These are phyloP conservation scores for Pseudogymnoascus sp. DNA, from an alignment of 2,329 filamentous ascomycete species.

Conservation along the genomic window DNA sequence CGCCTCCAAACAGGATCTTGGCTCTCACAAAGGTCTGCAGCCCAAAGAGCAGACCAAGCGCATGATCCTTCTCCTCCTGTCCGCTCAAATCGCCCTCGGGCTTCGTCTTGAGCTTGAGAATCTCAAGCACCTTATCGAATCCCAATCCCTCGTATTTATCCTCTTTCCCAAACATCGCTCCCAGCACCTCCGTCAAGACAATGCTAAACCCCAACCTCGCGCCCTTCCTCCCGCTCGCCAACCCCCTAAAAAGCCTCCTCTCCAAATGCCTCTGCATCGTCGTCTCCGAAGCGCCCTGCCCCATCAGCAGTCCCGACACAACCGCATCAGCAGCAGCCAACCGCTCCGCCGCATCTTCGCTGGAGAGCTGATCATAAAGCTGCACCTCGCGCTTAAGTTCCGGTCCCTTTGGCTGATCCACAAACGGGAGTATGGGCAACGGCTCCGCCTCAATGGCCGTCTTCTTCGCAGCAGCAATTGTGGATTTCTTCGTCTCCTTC, in stretches of 20 bases:
- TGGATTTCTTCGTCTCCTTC: background rate
- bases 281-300: constrained; percentile 42
- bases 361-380: constrained; percentile 55
- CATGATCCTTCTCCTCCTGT: constrained; percentile 79
- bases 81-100: constrained; percentile 46
- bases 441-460: background rate
- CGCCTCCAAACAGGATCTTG: constrained; percentile 56
- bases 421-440: constrained; percentile 34
- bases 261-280: constrained; percentile 53
- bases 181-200: constrained; percentile 73
- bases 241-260: constrained; percentile 71
- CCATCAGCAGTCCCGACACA: constrained; percentile 47
- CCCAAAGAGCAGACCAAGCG: constrained; percentile 80
- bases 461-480: background rate
- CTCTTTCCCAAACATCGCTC: constrained; percentile 55
- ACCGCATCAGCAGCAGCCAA: constrained; percentile 53
- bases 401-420: constrained; percentile 44
- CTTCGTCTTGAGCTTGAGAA: constrained; percentile 50
- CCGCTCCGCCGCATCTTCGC: constrained; percentile 49
- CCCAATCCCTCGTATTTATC: constrained; percentile 46
- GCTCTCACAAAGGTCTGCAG: constrained; percentile 80
- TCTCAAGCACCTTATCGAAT: constrained; percentile 48
- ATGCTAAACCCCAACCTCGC: constrained; percentile 84
- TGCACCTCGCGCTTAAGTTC: constrained; percentile 51
- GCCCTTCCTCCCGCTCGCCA: constrained; percentile 84